Base-by-base conservation (phyloP, 176 grass and related monocot species). In the Bonia amplexicaulis region DNA sequence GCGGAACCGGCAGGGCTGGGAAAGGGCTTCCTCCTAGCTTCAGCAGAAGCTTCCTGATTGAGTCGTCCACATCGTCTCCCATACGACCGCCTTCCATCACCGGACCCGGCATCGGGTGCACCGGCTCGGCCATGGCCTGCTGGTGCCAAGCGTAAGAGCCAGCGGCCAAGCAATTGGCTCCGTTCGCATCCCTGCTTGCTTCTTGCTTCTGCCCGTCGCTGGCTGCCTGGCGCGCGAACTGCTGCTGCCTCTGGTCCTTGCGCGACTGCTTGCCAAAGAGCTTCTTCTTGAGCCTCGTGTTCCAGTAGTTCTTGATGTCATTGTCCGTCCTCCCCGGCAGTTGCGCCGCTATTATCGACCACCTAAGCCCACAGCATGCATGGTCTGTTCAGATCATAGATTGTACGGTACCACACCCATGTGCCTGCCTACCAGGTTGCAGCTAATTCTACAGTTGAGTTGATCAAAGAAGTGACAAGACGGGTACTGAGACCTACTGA, bases 221-320 rank as follows among this genome's bases (percentile, higher is more conserved):
- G 20, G 74, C 35, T n/a, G 29, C 74, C 68, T 87, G 85, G 74
- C 41, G 84, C 19, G n/a, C 45, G 49, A 90, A 86, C 11, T 79
- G 87, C 80, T 83, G 88, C 53, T 65, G 87, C 68, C 88, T 77
- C 78, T 87, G 89, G 51, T 87, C 89, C 76, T 84, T 91, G 63
- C 90, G 82, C 2, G 90, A 83, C 51, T 97, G 88, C 81, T 97
- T 95, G 62, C 90, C 95, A 35, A 97, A 93, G 82, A 97, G 88
- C 79, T 91, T 97, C 87, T 95, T 97, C 95, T 97, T 97, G 29
- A 97, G 87, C 88, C 89, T 93, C 20, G 95, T 97, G 76, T 97
- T 97, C 95, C 95, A 97, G 85, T 97, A 95, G 87, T 97, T 97
- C 90, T 97, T 97, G 89, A 97, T 97, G 76, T 97, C 95, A 81